These are phyloP conservation scores for Linnemannia elongata DNA, from an alignment of 192 early-diverging fungal species.

Conservation along the genomic window DNA sequence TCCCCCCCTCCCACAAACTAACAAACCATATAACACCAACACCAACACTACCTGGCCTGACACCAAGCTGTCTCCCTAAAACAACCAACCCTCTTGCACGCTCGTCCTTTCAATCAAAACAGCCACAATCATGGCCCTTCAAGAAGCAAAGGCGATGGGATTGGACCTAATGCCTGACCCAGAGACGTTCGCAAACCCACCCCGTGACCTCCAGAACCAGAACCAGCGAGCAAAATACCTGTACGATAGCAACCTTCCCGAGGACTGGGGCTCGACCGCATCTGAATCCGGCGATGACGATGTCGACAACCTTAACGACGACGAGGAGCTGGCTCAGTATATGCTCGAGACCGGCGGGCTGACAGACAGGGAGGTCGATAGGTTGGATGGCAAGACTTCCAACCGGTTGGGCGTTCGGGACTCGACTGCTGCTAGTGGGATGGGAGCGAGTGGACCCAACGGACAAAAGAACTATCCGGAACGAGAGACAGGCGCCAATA, in stretches of 20 bases:
- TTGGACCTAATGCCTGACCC: slow-evolving; percentile 37
- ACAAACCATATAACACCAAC: no score
- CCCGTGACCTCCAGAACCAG: slow-evolving; percentile 19
- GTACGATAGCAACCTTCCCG: slow-evolving; percentile 19
- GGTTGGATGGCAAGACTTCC: slow-evolving; percentile 41
- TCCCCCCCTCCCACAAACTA: not conserved
- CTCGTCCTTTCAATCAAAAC: not conserved
- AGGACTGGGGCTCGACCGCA: slow-evolving; percentile 35
- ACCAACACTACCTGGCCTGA: not conserved
- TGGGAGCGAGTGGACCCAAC: not conserved
- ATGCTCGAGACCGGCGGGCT: slow-evolving; percentile 41
- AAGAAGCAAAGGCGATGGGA: slow-evolving; percentile 54
- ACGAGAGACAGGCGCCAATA: slow-evolving; percentile 56
- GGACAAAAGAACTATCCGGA: slow-evolving; percentile 38
- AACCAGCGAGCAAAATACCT: slow-evolving; percentile 23
- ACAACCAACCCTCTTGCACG: not conserved
- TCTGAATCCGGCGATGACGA: slow-evolving; percentile 26
- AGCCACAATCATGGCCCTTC: slow-evolving; percentile 21
- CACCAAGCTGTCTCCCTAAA: not conserved
- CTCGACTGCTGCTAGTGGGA: not conserved
- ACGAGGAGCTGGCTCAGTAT: slow-evolving; percentile 19
- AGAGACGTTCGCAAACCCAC: slow-evolving; percentile 34
- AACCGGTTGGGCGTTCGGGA: slow-evolving; percentile 14
- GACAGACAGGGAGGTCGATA: slow-evolving; percentile 41
- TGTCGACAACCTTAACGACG: not conserved